Evolutionary conservation across 164 flowering plant species (phyloP).

Genomic region (Chimonanthus praecox): DNA sequence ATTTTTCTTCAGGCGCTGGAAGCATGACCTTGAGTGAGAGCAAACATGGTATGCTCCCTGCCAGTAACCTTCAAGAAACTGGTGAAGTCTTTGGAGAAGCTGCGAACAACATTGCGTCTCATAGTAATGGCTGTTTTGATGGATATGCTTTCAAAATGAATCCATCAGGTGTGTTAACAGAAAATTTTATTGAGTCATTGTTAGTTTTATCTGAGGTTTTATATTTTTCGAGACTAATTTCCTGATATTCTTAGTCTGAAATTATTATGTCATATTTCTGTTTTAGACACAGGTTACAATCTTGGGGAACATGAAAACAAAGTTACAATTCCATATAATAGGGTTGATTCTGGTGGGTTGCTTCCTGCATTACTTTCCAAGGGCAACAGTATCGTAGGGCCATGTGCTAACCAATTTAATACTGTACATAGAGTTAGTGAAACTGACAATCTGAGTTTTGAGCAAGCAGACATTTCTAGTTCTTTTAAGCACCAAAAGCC

Average conservation of each 20-base stretch:
- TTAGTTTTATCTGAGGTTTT: conserved; percentile 12
- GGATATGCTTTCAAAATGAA: conserved; percentile 10
- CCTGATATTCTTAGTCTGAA: conserved; percentile 6
- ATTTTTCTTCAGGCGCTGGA: conserved; percentile 6
- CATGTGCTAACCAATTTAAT: conserved; percentile 8
- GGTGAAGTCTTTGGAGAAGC: conserved; percentile 11
- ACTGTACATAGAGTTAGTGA: conserved; percentile 1
- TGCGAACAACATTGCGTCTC: conserved; percentile 17
- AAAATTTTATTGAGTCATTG: not conserved
- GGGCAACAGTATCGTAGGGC: conserved; percentile 11
- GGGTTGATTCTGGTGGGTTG: not conserved
- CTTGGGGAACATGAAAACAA: not conserved
- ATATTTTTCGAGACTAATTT: conserved; percentile 6
- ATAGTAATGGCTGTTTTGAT: conserved; percentile 16
- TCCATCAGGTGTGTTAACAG: conserved; percentile 17
- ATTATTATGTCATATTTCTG: not conserved
- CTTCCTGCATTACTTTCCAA: not conserved
- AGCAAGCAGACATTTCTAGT: not conserved
- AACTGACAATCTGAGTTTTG: not conserved
- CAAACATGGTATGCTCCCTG: conserved; percentile 17
- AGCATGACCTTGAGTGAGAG: conserved; percentile 19
- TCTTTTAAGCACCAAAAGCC: not conserved
- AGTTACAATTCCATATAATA: not conserved
- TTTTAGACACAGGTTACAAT: not conserved
- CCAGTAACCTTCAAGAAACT: conserved; percentile 16